Evolutionary conservation across 108 stramenopile species (phyloP).

Genomic region (Cyclotella choctawhatcheeana): DNA sequence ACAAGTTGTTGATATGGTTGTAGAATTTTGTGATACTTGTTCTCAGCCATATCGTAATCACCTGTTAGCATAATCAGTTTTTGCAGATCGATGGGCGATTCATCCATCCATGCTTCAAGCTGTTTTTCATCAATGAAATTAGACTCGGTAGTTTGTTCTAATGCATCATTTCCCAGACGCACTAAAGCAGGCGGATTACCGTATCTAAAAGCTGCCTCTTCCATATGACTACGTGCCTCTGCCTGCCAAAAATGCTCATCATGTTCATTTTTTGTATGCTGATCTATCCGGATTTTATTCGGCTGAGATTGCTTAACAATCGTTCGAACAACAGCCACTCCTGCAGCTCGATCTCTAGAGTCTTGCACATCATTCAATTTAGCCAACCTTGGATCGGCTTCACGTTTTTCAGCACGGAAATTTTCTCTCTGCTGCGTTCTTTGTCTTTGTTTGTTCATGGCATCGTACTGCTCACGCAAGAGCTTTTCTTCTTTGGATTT

Average conservation of each 20-base stretch:
- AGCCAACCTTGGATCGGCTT: not conserved
- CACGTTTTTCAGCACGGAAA: not conserved
- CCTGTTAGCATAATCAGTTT: constrained; percentile 7
- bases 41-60: not conserved
- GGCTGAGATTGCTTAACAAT: constrained; percentile 66
- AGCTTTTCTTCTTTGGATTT: constrained; percentile 40
- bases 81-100: constrained; percentile 37
- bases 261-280: constrained; percentile 8
- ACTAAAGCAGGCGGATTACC: constrained; percentile 65
- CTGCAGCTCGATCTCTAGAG: constrained; percentile 48
- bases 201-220: constrained; percentile 67
- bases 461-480: constrained; percentile 60
- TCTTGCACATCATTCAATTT: not conserved
- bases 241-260: constrained; percentile 36
- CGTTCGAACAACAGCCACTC: constrained; percentile 69
- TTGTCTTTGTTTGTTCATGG: constrained; percentile 49
- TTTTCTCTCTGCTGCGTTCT: constrained; percentile 37
- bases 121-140: constrained; percentile 25
- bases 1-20: constrained; percentile 32
- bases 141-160: constrained; percentile 44
- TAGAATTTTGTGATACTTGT: not conserved
- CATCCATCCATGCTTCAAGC: constrained; percentile 34
- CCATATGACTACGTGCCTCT: constrained; percentile 43
- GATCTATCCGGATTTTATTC: constrained; percentile 22
- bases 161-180: constrained; percentile 61